Base-by-base conservation (phyloP, 805 yeast species). In the Maudiozyma serrabonitensis region DNA sequence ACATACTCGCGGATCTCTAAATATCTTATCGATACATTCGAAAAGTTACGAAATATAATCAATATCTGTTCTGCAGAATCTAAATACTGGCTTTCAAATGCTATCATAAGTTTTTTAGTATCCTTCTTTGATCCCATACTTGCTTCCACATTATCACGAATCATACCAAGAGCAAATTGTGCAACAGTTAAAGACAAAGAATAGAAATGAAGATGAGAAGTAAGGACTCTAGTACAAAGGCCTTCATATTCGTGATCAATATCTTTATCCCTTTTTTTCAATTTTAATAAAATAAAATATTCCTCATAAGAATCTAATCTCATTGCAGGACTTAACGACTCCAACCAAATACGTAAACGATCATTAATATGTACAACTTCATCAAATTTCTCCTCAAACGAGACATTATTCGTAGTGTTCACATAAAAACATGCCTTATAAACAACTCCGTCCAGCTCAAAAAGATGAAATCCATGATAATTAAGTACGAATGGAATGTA, bases 21-120 rank as follows among this genome's bases (percentile, higher is more conserved):
- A 35, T 51, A 48, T 26, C 61, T 49, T 21, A 54, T 51, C 6
- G 60, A 59, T 25, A 56, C 56, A 41, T 55, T 48, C 4, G 52
- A 55, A 19, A 56, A 50, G n/a, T 51, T 49, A 18, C 50, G 49
- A 43, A 56, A 60, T 2, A 58, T 49, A 34, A 52, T 50, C 12
- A 60, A 38, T 45, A 56, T 56, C 31, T 53, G 55, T n/a, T 57
- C 49, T 15, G 52, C 45, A 15, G 48, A 26, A 11, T 46, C 49
- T 18, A 43, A 19, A 11, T 37, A 56, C 40, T 37, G 48, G 16
- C 15, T 37, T 21, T 26, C 43, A 34, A 48, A 48, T 19, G 39
- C 28, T 34, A n/a, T 50, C 21, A 42, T 46, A 3, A 47, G 38
- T 6, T 41, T 34, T 16, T 25, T 37, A n/a, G 32, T 11, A 35